Conservation (phyloP, 2,329 filamentous ascomycete genomes). For the Ophiocordyceps sinensis region DNA sequence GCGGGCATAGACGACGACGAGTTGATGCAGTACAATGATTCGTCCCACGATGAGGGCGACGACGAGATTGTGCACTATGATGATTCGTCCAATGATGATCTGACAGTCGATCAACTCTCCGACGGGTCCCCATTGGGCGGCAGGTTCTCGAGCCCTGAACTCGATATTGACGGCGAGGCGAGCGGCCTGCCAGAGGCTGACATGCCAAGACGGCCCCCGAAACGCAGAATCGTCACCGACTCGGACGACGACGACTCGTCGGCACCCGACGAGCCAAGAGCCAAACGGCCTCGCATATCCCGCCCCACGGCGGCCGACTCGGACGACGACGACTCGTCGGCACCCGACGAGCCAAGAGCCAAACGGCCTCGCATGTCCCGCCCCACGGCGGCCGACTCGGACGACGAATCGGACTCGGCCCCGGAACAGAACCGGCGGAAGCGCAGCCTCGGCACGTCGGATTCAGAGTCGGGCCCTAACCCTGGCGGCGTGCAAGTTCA, state of each 20-base stretch:
- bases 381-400: constrained; percentile 9
- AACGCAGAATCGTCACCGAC: constrained; percentile 16
- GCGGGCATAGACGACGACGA: constrained; percentile 23
- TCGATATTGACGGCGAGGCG: constrained; percentile 4
- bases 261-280: constrained; percentile 4
- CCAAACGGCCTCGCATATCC: constrained; percentile 11
- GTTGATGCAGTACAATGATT: constrained; percentile 12
- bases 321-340: constrained; percentile 8
- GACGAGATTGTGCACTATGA: constrained; percentile 11
- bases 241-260: constrained; percentile 16
- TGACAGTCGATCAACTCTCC: not conserved
- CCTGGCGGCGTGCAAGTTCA: not conserved
- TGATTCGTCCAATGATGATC: constrained; percentile 7
- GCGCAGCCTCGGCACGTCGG: not conserved
- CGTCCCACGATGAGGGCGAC: constrained; percentile 19
- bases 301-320: constrained; percentile 9
- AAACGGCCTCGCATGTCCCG: constrained; percentile 11
- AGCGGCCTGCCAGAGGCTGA: constrained; percentile 1
- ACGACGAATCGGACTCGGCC: constrained; percentile 2
- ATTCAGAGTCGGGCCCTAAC: constrained; percentile 6
- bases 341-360: constrained; percentile 4
- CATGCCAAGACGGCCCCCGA: constrained; percentile 8
- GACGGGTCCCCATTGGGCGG: constrained; percentile 1
- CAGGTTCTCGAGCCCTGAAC: constrained; percentile 17
- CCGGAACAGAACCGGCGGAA: no score